phyloP scores from a whole-genome alignment of 345 rosid genomes.

The Dipteronia sinensis region DNA sequence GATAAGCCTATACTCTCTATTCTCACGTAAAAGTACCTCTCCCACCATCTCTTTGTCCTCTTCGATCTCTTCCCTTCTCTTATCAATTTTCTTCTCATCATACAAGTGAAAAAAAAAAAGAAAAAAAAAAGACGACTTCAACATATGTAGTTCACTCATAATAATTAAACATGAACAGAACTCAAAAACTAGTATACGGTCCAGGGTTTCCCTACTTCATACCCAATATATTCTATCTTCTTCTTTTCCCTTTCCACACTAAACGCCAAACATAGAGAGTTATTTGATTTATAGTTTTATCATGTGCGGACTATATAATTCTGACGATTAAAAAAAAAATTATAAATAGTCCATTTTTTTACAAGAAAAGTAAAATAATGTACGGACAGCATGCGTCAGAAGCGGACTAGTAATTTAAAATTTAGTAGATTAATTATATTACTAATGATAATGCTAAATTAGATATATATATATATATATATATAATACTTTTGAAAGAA shows the following conservation, averaged over 20 bases:
- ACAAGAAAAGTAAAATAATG: too few relatives aligned
- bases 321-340: too few relatives aligned
- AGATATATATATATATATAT: too few relatives aligned
- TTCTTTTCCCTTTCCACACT: not conserved
- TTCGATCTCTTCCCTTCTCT: not conserved
- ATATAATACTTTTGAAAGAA: not conserved
- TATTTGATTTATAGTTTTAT: not conserved
- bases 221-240: not conserved
- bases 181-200: slow-evolving; percentile 6
- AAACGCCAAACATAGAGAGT: not conserved
- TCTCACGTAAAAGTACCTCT: slow-evolving; percentile 5
- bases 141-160: not conserved
- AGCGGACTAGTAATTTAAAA: not conserved
- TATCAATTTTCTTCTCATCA: not conserved
- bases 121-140: not conserved
- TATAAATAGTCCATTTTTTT: too few relatives aligned
- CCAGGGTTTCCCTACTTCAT: not conserved
- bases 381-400: not conserved
- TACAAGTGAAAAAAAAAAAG: not conserved
- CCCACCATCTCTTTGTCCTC: slow-evolving; percentile 4
- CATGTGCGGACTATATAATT: not conserved
- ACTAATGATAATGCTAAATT: too few relatives aligned
- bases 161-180: not conserved
- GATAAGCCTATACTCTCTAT: slow-evolving; percentile 10
- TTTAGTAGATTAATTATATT: too few relatives aligned